Evolutionary conservation across 208 protist genomes (phyloP).

Genomic region (Lotmaria passim): DNA sequence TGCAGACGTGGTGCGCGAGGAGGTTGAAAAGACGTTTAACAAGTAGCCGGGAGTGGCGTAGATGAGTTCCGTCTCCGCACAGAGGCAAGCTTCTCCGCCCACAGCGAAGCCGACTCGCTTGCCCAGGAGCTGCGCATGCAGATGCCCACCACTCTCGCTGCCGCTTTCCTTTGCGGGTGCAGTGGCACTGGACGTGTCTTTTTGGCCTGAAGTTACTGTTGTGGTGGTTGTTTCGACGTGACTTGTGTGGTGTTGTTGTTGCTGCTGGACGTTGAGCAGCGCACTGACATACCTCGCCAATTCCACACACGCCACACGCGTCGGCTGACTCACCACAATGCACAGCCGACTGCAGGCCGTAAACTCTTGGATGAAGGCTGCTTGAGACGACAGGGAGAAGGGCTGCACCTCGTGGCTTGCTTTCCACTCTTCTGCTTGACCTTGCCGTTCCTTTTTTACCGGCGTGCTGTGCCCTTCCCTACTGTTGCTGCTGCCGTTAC

Average conservation of each 20-base stretch:
- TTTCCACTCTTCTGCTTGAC: not conserved
- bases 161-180: not conserved
- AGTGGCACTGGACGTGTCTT: too few relatives aligned
- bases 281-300: slow-evolving; percentile 54
- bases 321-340: slow-evolving; percentile 86
- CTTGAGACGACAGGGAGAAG: slow-evolving; percentile 29
- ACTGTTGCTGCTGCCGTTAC: slow-evolving; percentile 4
- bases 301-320: slow-evolving; percentile 72
- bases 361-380: slow-evolving; percentile 47
- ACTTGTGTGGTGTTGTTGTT: too few relatives aligned
- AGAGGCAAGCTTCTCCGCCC: slow-evolving; percentile 56
- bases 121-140: slow-evolving; percentile 26
- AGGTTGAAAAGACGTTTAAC: slow-evolving; percentile 47
- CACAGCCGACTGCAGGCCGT: slow-evolving; percentile 51
- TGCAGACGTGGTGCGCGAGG: not conserved
- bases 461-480: not conserved
- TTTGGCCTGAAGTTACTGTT: too few relatives aligned
- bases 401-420: not conserved
- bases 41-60: slow-evolving; percentile 80
- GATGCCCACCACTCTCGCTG: not conserved
- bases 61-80: slow-evolving; percentile 66
- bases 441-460: not conserved
- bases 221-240: not conserved
- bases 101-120: slow-evolving; percentile 80
- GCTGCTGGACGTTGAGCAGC: slow-evolving; percentile 21